Conservation (phyloP, 164 flowering plant genomes). For the Piper longum region DNA sequence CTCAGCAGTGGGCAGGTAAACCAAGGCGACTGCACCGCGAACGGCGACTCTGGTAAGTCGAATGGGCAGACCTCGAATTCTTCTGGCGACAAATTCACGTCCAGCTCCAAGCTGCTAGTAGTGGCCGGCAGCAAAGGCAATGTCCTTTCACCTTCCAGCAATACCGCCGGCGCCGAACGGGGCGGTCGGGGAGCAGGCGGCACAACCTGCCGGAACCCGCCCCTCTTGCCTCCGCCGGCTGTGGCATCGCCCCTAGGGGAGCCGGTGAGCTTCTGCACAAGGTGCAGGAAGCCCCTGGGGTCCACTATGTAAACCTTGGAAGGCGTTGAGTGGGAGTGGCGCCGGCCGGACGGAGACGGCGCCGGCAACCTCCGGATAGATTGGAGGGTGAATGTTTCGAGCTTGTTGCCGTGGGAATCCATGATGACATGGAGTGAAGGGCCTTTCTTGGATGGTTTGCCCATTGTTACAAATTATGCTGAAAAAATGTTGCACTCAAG, state of each 20-base stretch:
- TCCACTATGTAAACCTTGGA: constrained; percentile 26
- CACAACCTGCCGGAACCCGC: background rate
- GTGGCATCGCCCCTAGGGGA: background rate
- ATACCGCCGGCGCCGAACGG: background rate
- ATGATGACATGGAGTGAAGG: background rate
- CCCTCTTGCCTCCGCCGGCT: background rate
- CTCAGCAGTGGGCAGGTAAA: constrained; percentile 13
- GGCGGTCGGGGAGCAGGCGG: background rate
- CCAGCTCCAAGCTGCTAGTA: background rate
- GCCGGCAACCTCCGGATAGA: background rate
- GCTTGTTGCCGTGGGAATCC: background rate
- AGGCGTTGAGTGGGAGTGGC: constrained; percentile 5
- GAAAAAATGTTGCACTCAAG: too few relatives aligned
- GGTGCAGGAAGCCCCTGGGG: constrained; percentile 15
- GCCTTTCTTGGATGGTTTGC: background rate
- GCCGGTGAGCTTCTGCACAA: constrained; percentile 30
- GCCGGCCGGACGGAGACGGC: background rate
- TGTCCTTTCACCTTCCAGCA: background rate
- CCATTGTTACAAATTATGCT: background rate
- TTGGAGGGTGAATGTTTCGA: background rate
- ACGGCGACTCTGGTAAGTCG: constrained; percentile 6
- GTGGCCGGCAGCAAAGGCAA: background rate
- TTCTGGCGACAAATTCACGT: background rate
- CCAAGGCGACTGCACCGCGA: constrained; percentile 2
- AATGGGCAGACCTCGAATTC: background rate